These are phyloP conservation scores for Pochonia chlamydosporia DNA, from an alignment of 2,329 filamentous ascomycete genomes.

Conservation along the genomic window DNA sequence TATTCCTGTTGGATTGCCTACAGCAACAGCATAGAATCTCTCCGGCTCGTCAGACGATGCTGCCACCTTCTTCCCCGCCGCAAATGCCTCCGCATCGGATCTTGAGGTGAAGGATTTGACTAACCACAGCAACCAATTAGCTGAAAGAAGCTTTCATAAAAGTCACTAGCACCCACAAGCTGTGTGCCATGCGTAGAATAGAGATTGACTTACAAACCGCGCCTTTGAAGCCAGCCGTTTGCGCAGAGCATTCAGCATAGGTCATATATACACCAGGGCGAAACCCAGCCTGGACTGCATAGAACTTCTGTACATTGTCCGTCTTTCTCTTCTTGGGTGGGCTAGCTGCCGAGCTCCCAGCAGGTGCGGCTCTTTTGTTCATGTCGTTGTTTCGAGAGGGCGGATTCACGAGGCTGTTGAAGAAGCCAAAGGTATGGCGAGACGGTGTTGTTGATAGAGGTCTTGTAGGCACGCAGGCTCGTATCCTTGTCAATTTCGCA, in stretches of 20 bases:
- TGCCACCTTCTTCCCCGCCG: slow-evolving; percentile 50
- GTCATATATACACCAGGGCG: slow-evolving; percentile 55
- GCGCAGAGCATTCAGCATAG: slow-evolving; percentile 56
- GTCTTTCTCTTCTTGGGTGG: slow-evolving; percentile 42
- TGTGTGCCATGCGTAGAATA: not conserved
- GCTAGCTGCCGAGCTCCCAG: slow-evolving; percentile 11
- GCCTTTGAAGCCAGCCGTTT: slow-evolving; percentile 56
- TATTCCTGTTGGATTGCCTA: slow-evolving; percentile 52
- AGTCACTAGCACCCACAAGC: not conserved
- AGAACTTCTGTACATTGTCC: slow-evolving; percentile 50
- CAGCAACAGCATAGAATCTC: slow-evolving; percentile 56
- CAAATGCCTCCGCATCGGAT: slow-evolving; percentile 74
- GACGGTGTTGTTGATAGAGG: not conserved
- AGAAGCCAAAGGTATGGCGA: slow-evolving; percentile 16
- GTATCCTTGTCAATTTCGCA: not conserved
- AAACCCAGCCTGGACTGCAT: slow-evolving; percentile 54
- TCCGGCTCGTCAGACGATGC: slow-evolving; percentile 34
- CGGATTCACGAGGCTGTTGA: slow-evolving; percentile 3
- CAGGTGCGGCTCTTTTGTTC: slow-evolving; percentile 23
- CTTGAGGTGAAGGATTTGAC: slow-evolving; percentile 73
- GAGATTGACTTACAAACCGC: slow-evolving; percentile 57
- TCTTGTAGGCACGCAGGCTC: not conserved
- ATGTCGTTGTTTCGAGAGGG: slow-evolving; percentile 15
- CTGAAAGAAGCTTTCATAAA: not conserved
- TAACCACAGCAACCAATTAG: slow-evolving; percentile 28